Percentiles rank a stretch among this genome's conserved stretches.
Conservation (phyloP, 169 alveolate species). For the Plasmodium gallinaceum region DNA sequence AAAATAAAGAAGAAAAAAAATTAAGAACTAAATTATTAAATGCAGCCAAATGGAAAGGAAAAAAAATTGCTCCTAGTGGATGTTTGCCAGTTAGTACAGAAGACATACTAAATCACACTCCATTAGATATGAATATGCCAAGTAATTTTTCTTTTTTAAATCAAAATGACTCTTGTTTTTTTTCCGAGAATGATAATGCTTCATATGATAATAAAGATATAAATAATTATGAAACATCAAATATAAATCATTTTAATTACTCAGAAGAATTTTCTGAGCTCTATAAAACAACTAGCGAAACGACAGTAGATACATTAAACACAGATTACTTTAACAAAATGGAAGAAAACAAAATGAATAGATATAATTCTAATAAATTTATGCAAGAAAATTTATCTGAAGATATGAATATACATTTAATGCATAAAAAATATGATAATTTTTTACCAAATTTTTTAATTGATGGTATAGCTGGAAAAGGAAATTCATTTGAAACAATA, state of each 20-base stretch:
- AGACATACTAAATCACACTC: conserved; percentile 51
- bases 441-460: conserved; percentile 60
- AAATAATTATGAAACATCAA: conserved; percentile 5
- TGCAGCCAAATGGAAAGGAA: conserved; percentile 78
- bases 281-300: conserved; percentile 53
- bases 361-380: background rate
- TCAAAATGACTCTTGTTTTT: conserved; percentile 27
- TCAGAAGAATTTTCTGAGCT: conserved; percentile 43
- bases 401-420: conserved; percentile 39
- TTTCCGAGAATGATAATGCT: conserved; percentile 48
- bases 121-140: conserved; percentile 44
- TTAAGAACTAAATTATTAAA: conserved; percentile 71
- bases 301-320: conserved; percentile 41
- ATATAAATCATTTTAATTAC: background rate
- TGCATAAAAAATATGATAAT: conserved; percentile 10
- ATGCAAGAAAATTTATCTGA: conserved; percentile 26
- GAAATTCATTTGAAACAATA: conserved; percentile 40
- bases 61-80: conserved; percentile 77
- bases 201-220: conserved; percentile 33
- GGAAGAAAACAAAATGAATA: conserved; percentile 24
- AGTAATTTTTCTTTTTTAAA: conserved; percentile 28
- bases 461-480: conserved; percentile 21
- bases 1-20: conserved; percentile 66
- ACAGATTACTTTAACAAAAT: conserved; percentile 30
- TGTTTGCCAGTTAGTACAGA: conserved; percentile 69